A percentile compares a stretch with the other conserved stretches of the same genome.
Conservation (phyloP, 768 basidiomycete genomes). For the Tubosaeta sp. region DNA sequence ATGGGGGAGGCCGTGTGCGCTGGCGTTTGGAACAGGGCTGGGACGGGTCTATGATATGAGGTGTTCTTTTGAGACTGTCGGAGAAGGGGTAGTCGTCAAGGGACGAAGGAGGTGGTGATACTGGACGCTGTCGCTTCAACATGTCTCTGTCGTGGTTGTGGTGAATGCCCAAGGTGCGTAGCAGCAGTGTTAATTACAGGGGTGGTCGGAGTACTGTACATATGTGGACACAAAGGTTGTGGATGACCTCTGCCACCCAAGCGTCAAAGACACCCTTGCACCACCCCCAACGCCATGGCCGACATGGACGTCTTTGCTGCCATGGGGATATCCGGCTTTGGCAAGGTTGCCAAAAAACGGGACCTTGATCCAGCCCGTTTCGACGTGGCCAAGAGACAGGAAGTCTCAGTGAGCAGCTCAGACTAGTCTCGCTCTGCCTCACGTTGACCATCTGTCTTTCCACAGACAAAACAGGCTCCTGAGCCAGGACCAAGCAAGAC, state of each 20-base stretch:
- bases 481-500: conserved; percentile 15
- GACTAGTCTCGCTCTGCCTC: conserved; percentile 12
- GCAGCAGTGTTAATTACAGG: conserved; percentile 5
- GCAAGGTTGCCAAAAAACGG: conserved; percentile 64
- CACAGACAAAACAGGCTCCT: conserved; percentile 12
- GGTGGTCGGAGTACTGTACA: conserved; percentile 18
- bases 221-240: conserved; percentile 5
- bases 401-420: conserved; percentile 27
- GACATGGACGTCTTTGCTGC: conserved; percentile 71
- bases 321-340: conserved; percentile 84
- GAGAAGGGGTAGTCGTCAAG: conserved; percentile 26
- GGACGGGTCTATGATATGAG: conserved; percentile 7
- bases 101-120: conserved; percentile 39
- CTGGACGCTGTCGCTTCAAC: conserved; percentile 52
- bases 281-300: conserved; percentile 34
- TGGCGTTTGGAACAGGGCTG: conserved; percentile 47
- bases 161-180: background rate
- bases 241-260: conserved; percentile 18
- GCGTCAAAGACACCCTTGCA: background rate
- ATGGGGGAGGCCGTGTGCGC: conserved; percentile 46
- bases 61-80: conserved; percentile 8
- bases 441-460: conserved; percentile 15
- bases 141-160: conserved; percentile 28
- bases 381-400: conserved; percentile 66
- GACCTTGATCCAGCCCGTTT: conserved; percentile 73